Base-by-base conservation (phyloP, 2,329 filamentous ascomycete genomes). In the Botrytis fragariae region DNA sequence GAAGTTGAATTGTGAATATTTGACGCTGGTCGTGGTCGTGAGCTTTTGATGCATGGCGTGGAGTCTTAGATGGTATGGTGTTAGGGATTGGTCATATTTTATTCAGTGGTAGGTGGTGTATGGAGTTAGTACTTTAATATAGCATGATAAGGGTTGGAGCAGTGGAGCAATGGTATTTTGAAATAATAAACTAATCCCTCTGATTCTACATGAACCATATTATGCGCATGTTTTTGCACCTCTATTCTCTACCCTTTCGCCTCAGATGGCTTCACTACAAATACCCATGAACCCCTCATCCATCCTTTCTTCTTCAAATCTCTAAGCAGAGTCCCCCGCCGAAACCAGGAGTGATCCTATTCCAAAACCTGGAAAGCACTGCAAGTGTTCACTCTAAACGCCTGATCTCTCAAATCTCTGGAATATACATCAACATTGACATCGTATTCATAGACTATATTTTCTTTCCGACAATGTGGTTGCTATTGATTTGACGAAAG, bases 21-120 rank as follows among this genome's bases (percentile, higher is more conserved):
- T 29, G 48, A 42, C 65, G 48, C 48, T 68, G 65, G 65, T 16
- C 65, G 48, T 68, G 48, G 48, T 25, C 65, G 48, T 68, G 42
- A 10, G 29, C 35, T 48, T 68, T 42, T 54, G 65, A 25, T 54
- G 64, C 64, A 68, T 68, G 35, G 48, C 25, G 1, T 22, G 65
- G 65, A 57, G 48, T 54, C n/a, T 54, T 57, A 57, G 48, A 54
- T 68, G 64, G 65, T 32, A 68, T 57, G 48, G 65, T 54, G 18
- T 68, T 42, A 25, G 6, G 48, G n/a, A 42, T 42, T 42, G 65
- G 48, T 16, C n/a, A 54, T 29, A 29, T 57, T 68, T 29, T 54
- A 68, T 57, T 1, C 4, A 39, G 48, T 22, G 48, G 35, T 37
- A 37, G 35, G 35, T 68, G 42, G 42, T 48, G 48, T 35, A 68